Evolutionary conservation across 23 red algal species (phyloP), one percentile per base, ranked within the genome.

Genomic region (Gracilariopsis chorda): DNA sequence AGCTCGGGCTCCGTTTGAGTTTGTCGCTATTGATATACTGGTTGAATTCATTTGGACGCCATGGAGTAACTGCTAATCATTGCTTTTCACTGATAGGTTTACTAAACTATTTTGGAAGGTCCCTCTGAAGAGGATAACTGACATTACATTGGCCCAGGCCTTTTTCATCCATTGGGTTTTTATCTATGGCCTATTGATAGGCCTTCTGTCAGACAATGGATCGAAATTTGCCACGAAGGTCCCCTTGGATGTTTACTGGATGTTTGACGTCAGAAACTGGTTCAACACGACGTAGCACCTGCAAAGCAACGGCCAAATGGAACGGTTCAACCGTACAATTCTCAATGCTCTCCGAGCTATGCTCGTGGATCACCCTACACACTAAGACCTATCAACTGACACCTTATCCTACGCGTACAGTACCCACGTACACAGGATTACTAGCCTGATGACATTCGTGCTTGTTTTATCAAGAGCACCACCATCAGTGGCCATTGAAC

Each of bases 261-360:
- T 58, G 13, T n/a, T 81, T 51, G 51, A 5, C 7, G 36, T 51
- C 36, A 58, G 56, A 27, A 43, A 81, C 40, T 10, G 27, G 3
- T 51, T 58, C 77, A 81, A 41, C 39, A 44, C 77, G n/a, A 58
- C 77, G 8, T 81, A 81, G 23, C 77, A 81, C 43, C 44, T 27
- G 32, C 77, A 61, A 27, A 81, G 17, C 7, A 81, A 81, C 11
- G 44, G 42, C 4, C 77, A 81, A 49, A 34, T 57, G 7, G 43
- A 81, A 27, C 3, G 77, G 10, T 81, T 56, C 43, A 58, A 81
- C 77, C 5, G 35, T 4, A 62, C 57, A 62, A 62, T 62, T 4
- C 57, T 62, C 35, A 16, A 9, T 4, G 14, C 57, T 32, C 14
- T 62, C 7, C 57, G 4, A 5, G 4, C 28, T 4, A 32, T 32